Conservation (phyloP, 1,139 yeast genomes). For the Scheffersomyces parashehatae region DNA sequence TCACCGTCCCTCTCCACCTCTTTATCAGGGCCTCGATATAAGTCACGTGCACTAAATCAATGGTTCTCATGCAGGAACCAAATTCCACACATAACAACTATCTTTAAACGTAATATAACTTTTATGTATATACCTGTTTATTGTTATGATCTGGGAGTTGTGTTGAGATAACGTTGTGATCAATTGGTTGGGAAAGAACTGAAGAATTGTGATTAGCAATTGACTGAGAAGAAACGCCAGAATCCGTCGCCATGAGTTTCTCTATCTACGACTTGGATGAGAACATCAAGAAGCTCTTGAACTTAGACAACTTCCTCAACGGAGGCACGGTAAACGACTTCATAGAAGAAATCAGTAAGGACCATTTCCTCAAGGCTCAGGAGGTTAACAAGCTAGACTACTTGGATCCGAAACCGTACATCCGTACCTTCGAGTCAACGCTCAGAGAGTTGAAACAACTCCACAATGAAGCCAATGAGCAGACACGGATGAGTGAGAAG, state of each 20-base stretch:
- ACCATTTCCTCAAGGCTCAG: constrained; percentile 57
- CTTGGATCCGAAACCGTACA: constrained; percentile 91
- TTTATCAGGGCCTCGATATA: too few species aligned
- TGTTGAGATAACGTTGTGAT: too few species aligned
- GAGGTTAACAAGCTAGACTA: constrained; percentile 56
- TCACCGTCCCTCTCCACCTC: too few species aligned
- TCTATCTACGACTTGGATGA: constrained; percentile 65
- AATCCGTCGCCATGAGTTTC: constrained; percentile 34
- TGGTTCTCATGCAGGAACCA: too few species aligned
- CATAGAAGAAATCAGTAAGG: constrained; percentile 78
- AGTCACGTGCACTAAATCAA: too few species aligned
- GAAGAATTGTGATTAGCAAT: too few species aligned
- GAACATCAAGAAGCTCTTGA: constrained; percentile 64
- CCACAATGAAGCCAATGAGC: constrained; percentile 51
- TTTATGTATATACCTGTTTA: too few species aligned
- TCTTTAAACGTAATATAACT: too few species aligned
- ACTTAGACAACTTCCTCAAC: constrained; percentile 70
- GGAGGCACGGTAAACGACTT: constrained; percentile 75
- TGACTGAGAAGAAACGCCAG: not conserved
- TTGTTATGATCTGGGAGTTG: too few species aligned
- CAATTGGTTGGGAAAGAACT: too few species aligned
- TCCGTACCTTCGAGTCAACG: constrained; percentile 88
- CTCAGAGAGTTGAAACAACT: constrained; percentile 67
- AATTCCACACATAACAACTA: too few species aligned
- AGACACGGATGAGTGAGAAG: constrained; percentile 49